A percentile compares a stretch with the other conserved stretches of the same genome.
These are phyloP conservation scores for Phytophthora rubi DNA, from an alignment of 352 stramenopile species.

Conservation along the genomic window DNA sequence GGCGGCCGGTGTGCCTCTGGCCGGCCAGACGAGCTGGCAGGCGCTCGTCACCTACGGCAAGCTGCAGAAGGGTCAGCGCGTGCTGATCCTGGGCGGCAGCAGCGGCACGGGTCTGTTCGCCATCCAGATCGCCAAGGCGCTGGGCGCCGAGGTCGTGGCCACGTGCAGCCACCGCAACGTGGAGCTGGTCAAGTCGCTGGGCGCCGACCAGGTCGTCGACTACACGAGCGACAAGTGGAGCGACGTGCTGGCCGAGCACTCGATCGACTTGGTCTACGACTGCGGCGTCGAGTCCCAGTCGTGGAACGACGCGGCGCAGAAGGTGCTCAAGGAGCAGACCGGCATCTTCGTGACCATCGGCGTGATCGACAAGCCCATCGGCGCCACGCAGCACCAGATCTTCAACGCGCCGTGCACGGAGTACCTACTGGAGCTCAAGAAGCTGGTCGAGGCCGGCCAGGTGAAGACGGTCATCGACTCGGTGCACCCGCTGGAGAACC, in stretches of 20 bases:
- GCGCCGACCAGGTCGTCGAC: constrained; percentile 60
- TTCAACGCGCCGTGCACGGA: constrained; percentile 21
- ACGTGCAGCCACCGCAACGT: constrained; percentile 52
- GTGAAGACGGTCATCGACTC: constrained; percentile 56
- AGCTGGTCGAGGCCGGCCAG: constrained; percentile 37
- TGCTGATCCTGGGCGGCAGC: constrained; percentile 60
- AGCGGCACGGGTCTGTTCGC: constrained; percentile 63
- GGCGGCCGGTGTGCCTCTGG: too few species aligned
- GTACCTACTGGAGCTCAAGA: constrained; percentile 34
- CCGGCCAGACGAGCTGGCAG: too few species aligned
- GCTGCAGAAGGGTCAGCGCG: constrained; percentile 33
- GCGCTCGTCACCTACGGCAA: too few species aligned
- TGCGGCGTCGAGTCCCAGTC: too few species aligned
- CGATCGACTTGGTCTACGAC: too few species aligned
- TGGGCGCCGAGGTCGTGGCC: constrained; percentile 35
- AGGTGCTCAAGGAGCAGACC: too few species aligned
- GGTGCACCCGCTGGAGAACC: constrained; percentile 58
- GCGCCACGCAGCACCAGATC: too few species aligned
- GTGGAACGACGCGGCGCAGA: too few species aligned
- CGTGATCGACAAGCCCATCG: too few species aligned
- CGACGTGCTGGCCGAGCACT: too few species aligned
- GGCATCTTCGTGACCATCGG: too few species aligned
- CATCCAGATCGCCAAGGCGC: constrained; percentile 64
- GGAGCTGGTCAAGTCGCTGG: constrained; percentile 47
- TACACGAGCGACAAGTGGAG: too few species aligned